Evolutionary conservation across 257 asterid genomes (phyloP).

Genomic region (Ligustrum vulgare): DNA sequence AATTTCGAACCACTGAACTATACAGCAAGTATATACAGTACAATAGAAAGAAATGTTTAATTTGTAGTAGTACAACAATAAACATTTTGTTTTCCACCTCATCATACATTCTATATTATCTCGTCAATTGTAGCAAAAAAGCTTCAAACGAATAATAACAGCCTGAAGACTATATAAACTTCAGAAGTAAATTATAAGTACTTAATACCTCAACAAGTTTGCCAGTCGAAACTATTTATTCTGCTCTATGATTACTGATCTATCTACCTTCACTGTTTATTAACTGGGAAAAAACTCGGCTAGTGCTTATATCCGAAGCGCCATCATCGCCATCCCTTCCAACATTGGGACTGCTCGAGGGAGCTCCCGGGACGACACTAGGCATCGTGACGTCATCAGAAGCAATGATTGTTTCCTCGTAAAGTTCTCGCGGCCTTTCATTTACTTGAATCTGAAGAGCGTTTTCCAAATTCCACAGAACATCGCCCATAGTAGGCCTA

Average conservation of each 20-base stretch:
- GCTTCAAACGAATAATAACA: not conserved
- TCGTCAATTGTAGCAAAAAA: not conserved
- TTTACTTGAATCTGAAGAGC: constrained; percentile 14
- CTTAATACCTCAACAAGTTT: not conserved
- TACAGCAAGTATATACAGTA: not conserved
- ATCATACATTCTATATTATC: not conserved
- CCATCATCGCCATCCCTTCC: constrained; percentile 1
- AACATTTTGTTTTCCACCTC: not conserved
- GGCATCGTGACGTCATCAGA: not conserved
- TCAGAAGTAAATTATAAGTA: not conserved
- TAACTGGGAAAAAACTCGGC: constrained; percentile 15
- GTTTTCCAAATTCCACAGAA: constrained; percentile 21
- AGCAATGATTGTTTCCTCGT: not conserved
- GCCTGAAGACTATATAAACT: not conserved
- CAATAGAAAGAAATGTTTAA: not conserved
- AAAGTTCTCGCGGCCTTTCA: not conserved
- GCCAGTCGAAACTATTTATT: not conserved
- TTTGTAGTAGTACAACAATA: not conserved
- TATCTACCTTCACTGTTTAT: constrained; percentile 8
- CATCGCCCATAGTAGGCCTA: constrained; percentile 19
- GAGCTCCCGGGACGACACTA: not conserved
- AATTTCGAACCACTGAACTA: not conserved
- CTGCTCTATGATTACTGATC: not conserved
- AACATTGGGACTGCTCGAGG: not conserved
- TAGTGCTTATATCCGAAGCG: constrained; percentile 6